Evolutionary conservation across 768 basidiomycete species (phyloP).

Genomic region (Trametes villosa): DNA sequence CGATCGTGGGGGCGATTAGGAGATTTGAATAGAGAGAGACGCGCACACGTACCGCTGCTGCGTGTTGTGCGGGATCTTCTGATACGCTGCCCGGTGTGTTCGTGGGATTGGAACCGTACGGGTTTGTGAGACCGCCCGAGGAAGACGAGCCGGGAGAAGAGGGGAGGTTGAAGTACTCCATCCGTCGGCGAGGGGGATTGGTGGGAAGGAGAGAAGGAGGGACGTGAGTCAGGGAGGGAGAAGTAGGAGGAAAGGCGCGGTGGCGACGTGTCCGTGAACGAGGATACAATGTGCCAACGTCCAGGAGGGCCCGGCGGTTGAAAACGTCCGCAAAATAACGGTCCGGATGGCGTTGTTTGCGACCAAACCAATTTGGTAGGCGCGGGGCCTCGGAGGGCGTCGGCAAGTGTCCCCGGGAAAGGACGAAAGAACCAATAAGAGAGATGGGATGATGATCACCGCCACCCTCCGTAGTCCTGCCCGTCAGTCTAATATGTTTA

Average conservation of each 20-base stretch:
- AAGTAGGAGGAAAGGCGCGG: neutral
- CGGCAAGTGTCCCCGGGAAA: constrained; percentile 4
- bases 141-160: neutral
- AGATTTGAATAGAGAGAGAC: neutral
- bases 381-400: constrained; percentile 4
- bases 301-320: neutral
- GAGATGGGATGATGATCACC: neutral
- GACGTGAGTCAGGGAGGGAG: neutral
- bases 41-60: constrained; percentile 6
- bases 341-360: constrained; percentile 9
- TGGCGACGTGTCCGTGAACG: constrained; percentile 7
- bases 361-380: constrained; percentile 4
- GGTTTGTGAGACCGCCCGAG: neutral
- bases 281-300: neutral
- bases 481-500: constrained; percentile 1
- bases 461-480: neutral
- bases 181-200: neutral
- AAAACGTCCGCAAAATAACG: constrained; percentile 1
- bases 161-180: constrained; percentile 7
- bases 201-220: neutral
- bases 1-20: neutral
- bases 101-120: neutral
- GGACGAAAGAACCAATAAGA: constrained; percentile 5
- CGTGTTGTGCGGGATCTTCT: neutral
- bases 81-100: constrained; percentile 6